Evolutionary conservation across 2,329 filamentous ascomycete species (phyloP).

Genomic region (Davidsoniella eucalypti): DNA sequence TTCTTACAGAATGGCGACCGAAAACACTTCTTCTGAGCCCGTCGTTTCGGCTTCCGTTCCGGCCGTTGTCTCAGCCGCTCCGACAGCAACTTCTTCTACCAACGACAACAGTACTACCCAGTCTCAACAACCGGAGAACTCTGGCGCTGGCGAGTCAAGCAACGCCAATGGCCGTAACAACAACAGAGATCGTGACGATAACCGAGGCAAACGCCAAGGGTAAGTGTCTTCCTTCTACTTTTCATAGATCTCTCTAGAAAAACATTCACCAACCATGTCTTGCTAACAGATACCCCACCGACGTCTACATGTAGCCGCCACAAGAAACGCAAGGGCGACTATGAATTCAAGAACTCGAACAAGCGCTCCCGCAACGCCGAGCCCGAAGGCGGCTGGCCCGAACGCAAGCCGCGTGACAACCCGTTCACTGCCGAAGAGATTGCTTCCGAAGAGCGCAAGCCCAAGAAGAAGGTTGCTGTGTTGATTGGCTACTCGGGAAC

Average conservation of each 20-base stretch:
- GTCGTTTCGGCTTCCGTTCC: background rate
- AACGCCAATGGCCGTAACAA: background rate
- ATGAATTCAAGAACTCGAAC: constrained; percentile 9
- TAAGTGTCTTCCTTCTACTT: constrained; percentile 1
- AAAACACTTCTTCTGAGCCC: constrained; percentile 8
- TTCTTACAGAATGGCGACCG: constrained; percentile 9
- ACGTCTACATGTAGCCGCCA: constrained; percentile 9
- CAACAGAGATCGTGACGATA: constrained; percentile 1
- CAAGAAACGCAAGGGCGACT: constrained; percentile 12
- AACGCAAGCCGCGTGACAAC: constrained; percentile 20
- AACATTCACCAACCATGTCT: constrained; percentile 7
- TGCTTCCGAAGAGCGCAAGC: constrained; percentile 66
- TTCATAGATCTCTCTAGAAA: background rate
- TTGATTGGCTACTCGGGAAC: constrained; percentile 91
- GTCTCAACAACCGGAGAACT: background rate
- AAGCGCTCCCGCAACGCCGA: constrained; percentile 13
- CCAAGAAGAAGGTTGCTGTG: constrained; percentile 93
- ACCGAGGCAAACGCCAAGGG: constrained; percentile 10
- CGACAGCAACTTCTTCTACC: background rate
- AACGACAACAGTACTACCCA: background rate
- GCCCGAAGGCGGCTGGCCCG: constrained; percentile 10
- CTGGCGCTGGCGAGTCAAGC: constrained; percentile 3
- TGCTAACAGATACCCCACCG: constrained; percentile 7
- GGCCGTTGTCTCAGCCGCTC: background rate
- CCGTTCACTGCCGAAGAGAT: constrained; percentile 63